Conservation (phyloP, 441 rosid genomes). For the Kokia cookei region DNA sequence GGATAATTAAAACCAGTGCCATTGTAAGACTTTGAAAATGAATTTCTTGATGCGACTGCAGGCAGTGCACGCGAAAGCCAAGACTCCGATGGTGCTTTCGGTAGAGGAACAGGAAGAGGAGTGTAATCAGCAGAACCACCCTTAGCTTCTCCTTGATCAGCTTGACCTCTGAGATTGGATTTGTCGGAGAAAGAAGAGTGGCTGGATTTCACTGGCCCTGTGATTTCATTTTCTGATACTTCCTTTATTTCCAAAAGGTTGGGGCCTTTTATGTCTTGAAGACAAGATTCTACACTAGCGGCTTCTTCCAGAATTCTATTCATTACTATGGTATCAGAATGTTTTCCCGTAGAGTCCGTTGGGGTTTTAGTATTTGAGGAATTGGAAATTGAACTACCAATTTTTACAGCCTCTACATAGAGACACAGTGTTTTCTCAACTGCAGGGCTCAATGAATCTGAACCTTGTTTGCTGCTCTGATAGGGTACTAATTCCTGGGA, state of each 20-base stretch:
- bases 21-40: constrained; percentile 26
- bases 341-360: constrained; percentile 13
- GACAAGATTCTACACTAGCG: constrained; percentile 10
- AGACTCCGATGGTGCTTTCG: background rate
- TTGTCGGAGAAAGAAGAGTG: constrained; percentile 10
- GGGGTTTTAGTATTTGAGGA: constrained; percentile 17
- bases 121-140: background rate
- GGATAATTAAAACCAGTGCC: constrained; percentile 21
- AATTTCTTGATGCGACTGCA: background rate
- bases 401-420: constrained; percentile 41
- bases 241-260: constrained; percentile 1
- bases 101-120: background rate
- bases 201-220: background rate
- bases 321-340: constrained; percentile 8
- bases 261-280: constrained; percentile 19
- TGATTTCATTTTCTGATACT: constrained; percentile 3
- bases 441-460: constrained; percentile 36
- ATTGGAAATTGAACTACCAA: constrained; percentile 19
- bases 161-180: constrained; percentile 12
- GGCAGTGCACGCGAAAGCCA: background rate
- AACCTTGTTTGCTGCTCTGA: constrained; percentile 23
- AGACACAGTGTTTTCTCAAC: constrained; percentile 49
- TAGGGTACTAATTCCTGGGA: constrained; percentile 55
- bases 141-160: background rate
- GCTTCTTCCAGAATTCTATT: constrained; percentile 20